A percentile compares a stretch with the other conserved stretches of the same genome.
phyloP scores from a whole-genome alignment of 148 eudicot species.

The Spergularia bocconei region DNA sequence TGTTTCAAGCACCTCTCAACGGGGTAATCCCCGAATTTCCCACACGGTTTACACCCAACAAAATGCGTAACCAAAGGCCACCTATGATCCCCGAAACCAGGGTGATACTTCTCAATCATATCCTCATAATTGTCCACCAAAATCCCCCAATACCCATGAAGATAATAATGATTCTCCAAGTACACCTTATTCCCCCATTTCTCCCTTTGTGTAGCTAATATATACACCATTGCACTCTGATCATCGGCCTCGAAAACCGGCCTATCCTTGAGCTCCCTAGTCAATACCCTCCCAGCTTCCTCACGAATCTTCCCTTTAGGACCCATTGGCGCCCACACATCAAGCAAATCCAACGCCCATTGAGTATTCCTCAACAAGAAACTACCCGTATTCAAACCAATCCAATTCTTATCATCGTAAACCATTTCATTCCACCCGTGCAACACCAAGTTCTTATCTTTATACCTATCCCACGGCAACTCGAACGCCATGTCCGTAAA shows the following conservation, averaged over 20 bases:
- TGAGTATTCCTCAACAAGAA: constrained; percentile 67
- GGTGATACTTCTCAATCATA: constrained; percentile 55
- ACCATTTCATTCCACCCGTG: constrained; percentile 80
- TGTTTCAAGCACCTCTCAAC: constrained; percentile 70
- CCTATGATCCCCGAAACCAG: constrained; percentile 72
- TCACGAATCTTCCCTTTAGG: constrained; percentile 59
- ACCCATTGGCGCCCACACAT: constrained; percentile 76
- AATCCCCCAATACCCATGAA: constrained; percentile 78
- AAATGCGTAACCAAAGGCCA: constrained; percentile 86
- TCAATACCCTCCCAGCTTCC: constrained; percentile 56
- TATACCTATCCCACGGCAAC: constrained; percentile 66
- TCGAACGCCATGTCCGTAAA: constrained; percentile 81
- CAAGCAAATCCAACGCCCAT: constrained; percentile 73
- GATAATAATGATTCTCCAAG: constrained; percentile 57
- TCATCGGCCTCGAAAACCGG: constrained; percentile 85
- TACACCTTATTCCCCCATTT: constrained; percentile 73
- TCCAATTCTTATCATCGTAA: constrained; percentile 72
- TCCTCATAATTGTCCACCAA: constrained; percentile 68
- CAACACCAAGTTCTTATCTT: constrained; percentile 50
- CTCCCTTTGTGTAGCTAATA: constrained; percentile 54
- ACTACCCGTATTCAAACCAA: constrained; percentile 71
- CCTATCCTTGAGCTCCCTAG: constrained; percentile 57
- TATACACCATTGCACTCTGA: constrained; percentile 73
- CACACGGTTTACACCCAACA: constrained; percentile 79
- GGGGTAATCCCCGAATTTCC: constrained; percentile 65